Evolutionary conservation across 768 basidiomycete genomes (phyloP).

Genomic region (Kwoniella europaea): DNA sequence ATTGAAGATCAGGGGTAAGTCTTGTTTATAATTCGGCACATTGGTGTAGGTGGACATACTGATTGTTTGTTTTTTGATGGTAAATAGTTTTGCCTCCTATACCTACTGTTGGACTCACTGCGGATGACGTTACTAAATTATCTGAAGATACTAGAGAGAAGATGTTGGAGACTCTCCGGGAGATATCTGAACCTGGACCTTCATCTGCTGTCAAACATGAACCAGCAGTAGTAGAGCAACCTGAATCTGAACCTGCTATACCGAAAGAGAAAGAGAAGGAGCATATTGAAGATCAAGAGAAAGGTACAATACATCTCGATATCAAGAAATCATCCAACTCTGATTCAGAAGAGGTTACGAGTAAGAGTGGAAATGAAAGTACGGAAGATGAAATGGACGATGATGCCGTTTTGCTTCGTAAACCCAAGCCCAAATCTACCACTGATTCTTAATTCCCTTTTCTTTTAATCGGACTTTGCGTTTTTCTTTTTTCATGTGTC

Average conservation of each 20-base stretch:
- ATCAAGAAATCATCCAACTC: conserved; percentile 1
- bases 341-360: conserved; percentile 10
- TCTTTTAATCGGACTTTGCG: not conserved
- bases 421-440: conserved; percentile 31
- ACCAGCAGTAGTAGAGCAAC: not conserved
- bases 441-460: not conserved
- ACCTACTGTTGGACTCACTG: conserved; percentile 71
- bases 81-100: conserved; percentile 85
- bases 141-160: conserved; percentile 70
- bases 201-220: not conserved
- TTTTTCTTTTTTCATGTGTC: not conserved
- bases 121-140: conserved; percentile 73
- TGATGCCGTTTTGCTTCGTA: conserved; percentile 54
- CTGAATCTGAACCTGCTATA: not conserved
- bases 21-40: not conserved
- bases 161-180: conserved; percentile 78
- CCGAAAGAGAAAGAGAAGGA: not conserved
- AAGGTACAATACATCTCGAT: conserved; percentile 3
- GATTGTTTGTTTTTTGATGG: not conserved
- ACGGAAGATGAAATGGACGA: conserved; percentile 57
- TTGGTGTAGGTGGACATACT: too few relatives aligned
- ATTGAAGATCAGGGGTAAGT: conserved; percentile 79
- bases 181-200: conserved; percentile 67
- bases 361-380: conserved; percentile 29
- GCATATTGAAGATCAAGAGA: not conserved